Percentiles rank a stretch among this genome's conserved stretches.
These are phyloP conservation scores for Zasmidium angulare DNA, from an alignment of 2,329 filamentous ascomycete species.

Conservation along the genomic window DNA sequence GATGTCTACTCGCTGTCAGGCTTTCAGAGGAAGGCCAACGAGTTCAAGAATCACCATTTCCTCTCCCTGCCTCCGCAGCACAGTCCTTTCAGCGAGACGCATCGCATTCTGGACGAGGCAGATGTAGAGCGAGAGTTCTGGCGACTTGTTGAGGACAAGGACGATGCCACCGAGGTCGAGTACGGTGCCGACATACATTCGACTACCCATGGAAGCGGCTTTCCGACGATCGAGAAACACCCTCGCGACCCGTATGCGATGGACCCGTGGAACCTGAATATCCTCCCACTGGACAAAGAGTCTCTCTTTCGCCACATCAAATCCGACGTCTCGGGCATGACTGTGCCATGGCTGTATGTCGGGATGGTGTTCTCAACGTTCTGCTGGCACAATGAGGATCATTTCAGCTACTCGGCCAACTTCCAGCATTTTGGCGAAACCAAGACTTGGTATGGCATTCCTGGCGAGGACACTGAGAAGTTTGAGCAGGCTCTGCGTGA, in stretches of 20 bases:
- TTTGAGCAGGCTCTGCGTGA: slow-evolving; percentile 95
- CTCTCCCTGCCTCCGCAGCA: slow-evolving; percentile 59
- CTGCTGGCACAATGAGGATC: slow-evolving; percentile 99
- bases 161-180: slow-evolving; percentile 95
- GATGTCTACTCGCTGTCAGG: slow-evolving; percentile 92
- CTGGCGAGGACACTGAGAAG: slow-evolving; percentile 86
- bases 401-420: slow-evolving; percentile 96
- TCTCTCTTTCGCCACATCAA: slow-evolving; percentile 97
- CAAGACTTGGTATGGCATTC: slow-evolving; percentile 99
- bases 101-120: slow-evolving; percentile 82
- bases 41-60: slow-evolving; percentile 94
- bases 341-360: slow-evolving; percentile 97
- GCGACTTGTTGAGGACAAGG: slow-evolving; percentile 88
- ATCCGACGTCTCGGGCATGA: slow-evolving; percentile 98
- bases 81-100: slow-evolving; percentile 78
- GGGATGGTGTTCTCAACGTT: slow-evolving; percentile 99
- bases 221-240: slow-evolving; percentile 89
- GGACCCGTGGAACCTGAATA: slow-evolving; percentile 94
- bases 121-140: slow-evolving; percentile 97
- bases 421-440: slow-evolving; percentile 98
- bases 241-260: slow-evolving; percentile 83
- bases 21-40: slow-evolving; percentile 93
- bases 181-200: slow-evolving; percentile 98
- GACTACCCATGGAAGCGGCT: slow-evolving; percentile 94
- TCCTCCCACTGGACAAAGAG: slow-evolving; percentile 84